Percentiles rank a stretch among this genome's conserved stretches.
Conservation (phyloP, 768 basidiomycete genomes). For the Albatrellus ellisii region DNA sequence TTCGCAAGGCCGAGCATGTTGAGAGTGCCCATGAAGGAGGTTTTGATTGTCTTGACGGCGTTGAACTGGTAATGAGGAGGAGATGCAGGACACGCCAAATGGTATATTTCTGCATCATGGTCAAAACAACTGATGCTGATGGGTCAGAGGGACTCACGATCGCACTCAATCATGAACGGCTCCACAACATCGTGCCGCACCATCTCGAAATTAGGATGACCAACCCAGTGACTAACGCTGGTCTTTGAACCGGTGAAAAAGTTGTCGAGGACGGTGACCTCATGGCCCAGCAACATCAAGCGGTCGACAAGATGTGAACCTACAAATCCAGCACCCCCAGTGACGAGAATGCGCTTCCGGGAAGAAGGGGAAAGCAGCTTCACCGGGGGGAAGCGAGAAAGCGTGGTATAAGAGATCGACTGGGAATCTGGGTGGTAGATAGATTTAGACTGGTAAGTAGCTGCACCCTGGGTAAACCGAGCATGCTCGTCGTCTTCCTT, state of each 20-base stretch:
- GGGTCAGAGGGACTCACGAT: constrained; percentile 46
- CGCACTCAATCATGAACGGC: constrained; percentile 97
- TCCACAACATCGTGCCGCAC: constrained; percentile 96
- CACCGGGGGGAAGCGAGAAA: constrained; percentile 88
- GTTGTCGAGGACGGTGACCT: constrained; percentile 95
- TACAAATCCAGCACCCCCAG: constrained; percentile 98
- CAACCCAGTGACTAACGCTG: constrained; percentile 92
- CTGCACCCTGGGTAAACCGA: constrained; percentile 33
- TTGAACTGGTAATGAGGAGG: constrained; percentile 98
- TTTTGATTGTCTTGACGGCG: constrained; percentile 96
- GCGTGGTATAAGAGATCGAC: constrained; percentile 84
- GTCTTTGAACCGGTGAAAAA: constrained; percentile 98
- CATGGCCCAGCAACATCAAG: constrained; percentile 94
- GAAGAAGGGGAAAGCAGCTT: constrained; percentile 63
- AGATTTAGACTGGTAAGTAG: constrained; percentile 66
- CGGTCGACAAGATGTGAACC: constrained; percentile 97
- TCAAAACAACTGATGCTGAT: constrained; percentile 2
- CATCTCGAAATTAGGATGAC: constrained; percentile 98
- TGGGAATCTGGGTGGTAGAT: constrained; percentile 71
- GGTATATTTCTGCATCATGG: constrained; percentile 71
- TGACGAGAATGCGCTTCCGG: constrained; percentile 87
- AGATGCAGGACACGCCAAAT: constrained; percentile 95
- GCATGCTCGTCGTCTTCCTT: constrained; percentile 34
- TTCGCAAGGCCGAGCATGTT: constrained; percentile 99
- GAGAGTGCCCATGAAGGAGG: constrained; percentile 94